phyloP scores from a whole-genome alignment of 345 rosid genomes.

The Eucalyptus melliodora region DNA sequence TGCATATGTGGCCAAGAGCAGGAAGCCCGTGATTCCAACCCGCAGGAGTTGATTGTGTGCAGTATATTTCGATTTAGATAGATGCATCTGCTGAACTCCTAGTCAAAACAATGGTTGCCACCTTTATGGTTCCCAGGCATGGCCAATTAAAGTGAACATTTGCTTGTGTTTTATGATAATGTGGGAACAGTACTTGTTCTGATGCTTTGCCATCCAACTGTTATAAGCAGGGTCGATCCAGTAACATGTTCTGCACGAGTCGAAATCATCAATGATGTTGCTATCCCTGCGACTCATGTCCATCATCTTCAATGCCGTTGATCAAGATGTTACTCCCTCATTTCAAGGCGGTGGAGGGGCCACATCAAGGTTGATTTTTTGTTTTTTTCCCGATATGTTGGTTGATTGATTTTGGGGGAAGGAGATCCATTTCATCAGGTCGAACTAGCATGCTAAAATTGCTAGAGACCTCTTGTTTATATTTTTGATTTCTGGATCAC shows the following conservation, averaged over 20 bases:
- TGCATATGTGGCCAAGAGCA: slow-evolving; percentile 31
- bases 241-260: neutral
- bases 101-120: neutral
- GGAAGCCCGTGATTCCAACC: slow-evolving; percentile 4
- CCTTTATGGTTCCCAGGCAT: neutral
- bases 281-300: neutral
- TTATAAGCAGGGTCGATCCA: neutral
- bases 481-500: neutral
- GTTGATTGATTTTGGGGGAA: neutral
- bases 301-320: neutral
- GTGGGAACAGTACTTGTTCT: neutral
- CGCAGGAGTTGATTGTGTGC: slow-evolving; percentile 20
- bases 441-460: neutral
- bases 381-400: neutral
- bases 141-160: neutral
- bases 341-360: neutral
- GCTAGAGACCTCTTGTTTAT: neutral
- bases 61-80: neutral
- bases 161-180: neutral
- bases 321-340: neutral
- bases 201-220: neutral
- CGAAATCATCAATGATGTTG: neutral
- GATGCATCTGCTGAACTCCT: neutral
- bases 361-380: neutral
- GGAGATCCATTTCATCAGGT: neutral